Evolutionary conservation across 495 filamentous ascomycete species (phyloP).

Genomic region (Xylaria castorea): DNA sequence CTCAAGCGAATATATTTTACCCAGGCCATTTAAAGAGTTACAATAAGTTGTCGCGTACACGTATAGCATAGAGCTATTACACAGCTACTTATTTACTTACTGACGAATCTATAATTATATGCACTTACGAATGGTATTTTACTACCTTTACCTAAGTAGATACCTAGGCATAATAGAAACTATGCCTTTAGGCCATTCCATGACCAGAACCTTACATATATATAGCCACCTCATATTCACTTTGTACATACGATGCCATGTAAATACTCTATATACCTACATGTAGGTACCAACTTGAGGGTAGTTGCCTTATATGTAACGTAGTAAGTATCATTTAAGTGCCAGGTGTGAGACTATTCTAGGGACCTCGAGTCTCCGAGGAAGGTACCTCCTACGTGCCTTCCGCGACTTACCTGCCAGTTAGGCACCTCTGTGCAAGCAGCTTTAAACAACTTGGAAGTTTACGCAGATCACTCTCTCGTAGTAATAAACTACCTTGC

Average conservation of each 20-base stretch:
- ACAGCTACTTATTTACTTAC: background rate
- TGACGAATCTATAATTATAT: background rate
- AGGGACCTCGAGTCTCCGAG: background rate
- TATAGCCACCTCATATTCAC: background rate
- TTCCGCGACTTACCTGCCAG: background rate
- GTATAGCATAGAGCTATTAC: background rate
- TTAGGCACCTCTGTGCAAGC: background rate
- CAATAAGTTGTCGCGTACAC: background rate
- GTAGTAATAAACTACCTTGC: background rate
- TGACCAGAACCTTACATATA: too few species aligned
- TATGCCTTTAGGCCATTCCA: background rate
- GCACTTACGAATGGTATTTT: background rate
- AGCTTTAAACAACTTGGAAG: background rate
- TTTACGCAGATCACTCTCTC: background rate
- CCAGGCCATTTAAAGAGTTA: background rate
- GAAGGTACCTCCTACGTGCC: background rate
- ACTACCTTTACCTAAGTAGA: background rate
- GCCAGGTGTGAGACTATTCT: background rate
- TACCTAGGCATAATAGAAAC: background rate
- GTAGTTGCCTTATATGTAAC: background rate
- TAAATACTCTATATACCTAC: background rate
- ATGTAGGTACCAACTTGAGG: too few species aligned
- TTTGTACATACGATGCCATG: background rate
- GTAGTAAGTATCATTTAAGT: background rate
- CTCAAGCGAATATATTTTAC: background rate